These are phyloP conservation scores for Tuctoria greenei DNA, from an alignment of 176 grass and related monocot genomes.

Conservation along the genomic window DNA sequence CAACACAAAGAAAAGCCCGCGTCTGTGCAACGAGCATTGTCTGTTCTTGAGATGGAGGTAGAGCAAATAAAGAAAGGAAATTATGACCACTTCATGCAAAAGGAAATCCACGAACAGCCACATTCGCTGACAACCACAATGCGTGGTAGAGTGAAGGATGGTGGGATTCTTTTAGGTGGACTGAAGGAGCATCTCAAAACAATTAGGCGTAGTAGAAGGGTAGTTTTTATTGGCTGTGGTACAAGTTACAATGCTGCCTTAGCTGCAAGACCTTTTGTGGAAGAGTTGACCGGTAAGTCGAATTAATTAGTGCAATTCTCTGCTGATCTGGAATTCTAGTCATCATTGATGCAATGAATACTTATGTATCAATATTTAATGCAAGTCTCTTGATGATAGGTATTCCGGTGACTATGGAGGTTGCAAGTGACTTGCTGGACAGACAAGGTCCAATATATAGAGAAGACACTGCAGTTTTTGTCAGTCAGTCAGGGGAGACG, in stretches of 20 bases:
- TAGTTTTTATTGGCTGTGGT: constrained; percentile 90
- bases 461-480: constrained; percentile 87
- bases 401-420: constrained; percentile 91
- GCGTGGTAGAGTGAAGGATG: constrained; percentile 85
- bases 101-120: constrained; percentile 94
- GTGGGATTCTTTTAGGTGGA: constrained; percentile 77
- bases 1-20: constrained; percentile 80
- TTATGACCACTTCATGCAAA: constrained; percentile 96
- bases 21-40: constrained; percentile 84
- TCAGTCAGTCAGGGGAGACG: constrained; percentile 95
- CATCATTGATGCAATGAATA: not conserved
- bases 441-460: constrained; percentile 80
- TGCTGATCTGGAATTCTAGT: not conserved
- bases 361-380: not conserved
- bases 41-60: constrained; percentile 95
- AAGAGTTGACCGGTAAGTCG: constrained; percentile 75
- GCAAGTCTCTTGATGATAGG: constrained; percentile 18
- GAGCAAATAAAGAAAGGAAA: constrained; percentile 97
- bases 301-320: constrained; percentile 1
- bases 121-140: constrained; percentile 89
- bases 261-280: constrained; percentile 82
- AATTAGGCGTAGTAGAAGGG: constrained; percentile 75
- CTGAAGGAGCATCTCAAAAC: constrained; percentile 89
- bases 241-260: constrained; percentile 93
- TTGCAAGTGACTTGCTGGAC: constrained; percentile 86